Evolutionary conservation across 2,329 filamentous ascomycete genomes (phyloP).

Genomic region (Coleophoma cylindrospora): DNA sequence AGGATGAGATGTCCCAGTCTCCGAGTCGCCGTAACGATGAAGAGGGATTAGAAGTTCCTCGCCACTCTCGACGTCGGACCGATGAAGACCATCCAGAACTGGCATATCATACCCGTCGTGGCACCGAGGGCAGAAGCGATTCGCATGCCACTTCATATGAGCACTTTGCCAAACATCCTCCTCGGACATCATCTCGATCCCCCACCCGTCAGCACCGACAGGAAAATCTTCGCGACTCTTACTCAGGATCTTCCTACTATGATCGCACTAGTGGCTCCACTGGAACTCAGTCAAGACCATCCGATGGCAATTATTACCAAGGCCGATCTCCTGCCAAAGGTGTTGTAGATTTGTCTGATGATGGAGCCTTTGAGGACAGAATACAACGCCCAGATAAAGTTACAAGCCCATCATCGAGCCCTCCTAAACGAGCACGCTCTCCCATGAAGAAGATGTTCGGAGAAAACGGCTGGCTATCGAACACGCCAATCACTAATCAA

Average conservation of each 20-base stretch:
- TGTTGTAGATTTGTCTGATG: conserved; percentile 13
- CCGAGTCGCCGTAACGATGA: conserved; percentile 4
- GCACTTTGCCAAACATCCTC: too few relatives aligned
- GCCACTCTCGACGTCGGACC: too few relatives aligned
- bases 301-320: conserved; percentile 3
- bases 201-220: not conserved
- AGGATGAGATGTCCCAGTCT: conserved; percentile 1
- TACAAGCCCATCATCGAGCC: not conserved
- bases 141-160: too few relatives aligned
- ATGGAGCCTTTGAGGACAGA: conserved; percentile 7
- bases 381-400: not conserved
- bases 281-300: not conserved
- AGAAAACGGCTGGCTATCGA: conserved; percentile 24
- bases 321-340: conserved; percentile 13
- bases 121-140: too few relatives aligned
- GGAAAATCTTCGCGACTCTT: not conserved
- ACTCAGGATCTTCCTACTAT: not conserved
- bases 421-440: conserved; percentile 22
- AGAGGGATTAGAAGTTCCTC: too few relatives aligned
- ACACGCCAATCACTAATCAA: conserved; percentile 8
- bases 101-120: too few relatives aligned
- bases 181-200: not conserved
- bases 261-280: not conserved
- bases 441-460: conserved; percentile 30
- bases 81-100: too few relatives aligned